Percentiles rank a stretch among this genome's conserved stretches.
These are phyloP conservation scores for Immersiella caudata DNA, from an alignment of 495 filamentous ascomycete species.

Conservation along the genomic window DNA sequence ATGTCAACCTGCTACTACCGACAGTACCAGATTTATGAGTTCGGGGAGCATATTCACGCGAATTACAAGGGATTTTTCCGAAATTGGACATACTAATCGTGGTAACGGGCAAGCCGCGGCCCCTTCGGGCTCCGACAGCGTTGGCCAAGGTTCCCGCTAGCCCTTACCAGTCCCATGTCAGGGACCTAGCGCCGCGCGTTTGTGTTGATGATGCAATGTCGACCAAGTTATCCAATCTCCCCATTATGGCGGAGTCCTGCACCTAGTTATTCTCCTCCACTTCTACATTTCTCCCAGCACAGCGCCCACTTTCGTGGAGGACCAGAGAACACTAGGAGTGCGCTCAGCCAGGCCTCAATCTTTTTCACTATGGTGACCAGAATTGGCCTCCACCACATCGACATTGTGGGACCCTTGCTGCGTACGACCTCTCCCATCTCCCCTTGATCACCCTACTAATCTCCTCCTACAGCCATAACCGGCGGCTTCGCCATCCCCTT, in stretches of 20 bases:
- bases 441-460: background rate
- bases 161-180: background rate
- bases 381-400: slow-evolving; percentile 23
- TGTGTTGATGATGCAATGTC: background rate
- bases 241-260: background rate
- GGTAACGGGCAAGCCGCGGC: too few species aligned
- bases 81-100: too few species aligned
- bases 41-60: too few species aligned
- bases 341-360: background rate
- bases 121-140: background rate
- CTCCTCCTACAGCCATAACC: slow-evolving; percentile 40
- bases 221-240: background rate
- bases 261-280: background rate
- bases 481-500: slow-evolving; percentile 51
- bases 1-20: too few species aligned
- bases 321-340: background rate
- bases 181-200: background rate
- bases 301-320: background rate
- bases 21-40: too few species aligned
- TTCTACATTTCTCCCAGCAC: background rate
- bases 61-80: too few species aligned
- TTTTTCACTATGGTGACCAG: slow-evolving; percentile 17
- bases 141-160: background rate
- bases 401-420: slow-evolving; percentile 22
- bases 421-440: slow-evolving; percentile 6